Evolutionary conservation across 148 eudicot species (phyloP).

Genomic region (Gaultheria prostrata): DNA sequence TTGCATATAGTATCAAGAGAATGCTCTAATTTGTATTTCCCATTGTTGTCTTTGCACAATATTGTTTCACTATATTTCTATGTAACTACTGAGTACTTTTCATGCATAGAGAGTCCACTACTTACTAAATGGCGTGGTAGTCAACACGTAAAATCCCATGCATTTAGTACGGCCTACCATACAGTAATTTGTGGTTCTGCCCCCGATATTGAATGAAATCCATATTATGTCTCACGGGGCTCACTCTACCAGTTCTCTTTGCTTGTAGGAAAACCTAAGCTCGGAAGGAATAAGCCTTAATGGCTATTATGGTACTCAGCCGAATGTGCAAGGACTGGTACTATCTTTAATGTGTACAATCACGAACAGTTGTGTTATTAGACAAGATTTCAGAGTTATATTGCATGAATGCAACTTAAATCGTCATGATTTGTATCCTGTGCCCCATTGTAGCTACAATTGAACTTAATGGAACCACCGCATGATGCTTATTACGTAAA

Average conservation of each 20-base stretch:
- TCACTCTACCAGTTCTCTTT: background rate
- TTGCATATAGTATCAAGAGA: background rate
- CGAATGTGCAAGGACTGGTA: slow-evolving; percentile 80
- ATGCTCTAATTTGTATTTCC: background rate
- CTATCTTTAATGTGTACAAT: slow-evolving; percentile 9
- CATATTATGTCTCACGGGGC: background rate
- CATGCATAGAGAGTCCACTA: background rate
- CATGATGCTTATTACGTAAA: slow-evolving; percentile 81
- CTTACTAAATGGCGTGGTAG: background rate
- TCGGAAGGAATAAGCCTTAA: slow-evolving; percentile 57
- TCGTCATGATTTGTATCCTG: slow-evolving; percentile 3
- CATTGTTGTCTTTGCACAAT: background rate
- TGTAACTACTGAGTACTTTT: background rate
- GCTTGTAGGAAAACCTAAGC: slow-evolving; percentile 50
- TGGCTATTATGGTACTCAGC: slow-evolving; percentile 71
- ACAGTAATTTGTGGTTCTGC: background rate
- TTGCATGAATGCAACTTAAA: background rate
- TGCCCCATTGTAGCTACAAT: slow-evolving; percentile 52
- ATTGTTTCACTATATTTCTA: background rate
- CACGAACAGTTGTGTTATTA: background rate
- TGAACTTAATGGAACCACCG: slow-evolving; percentile 96
- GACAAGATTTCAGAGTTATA: slow-evolving; percentile 3
- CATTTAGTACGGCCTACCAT: background rate
- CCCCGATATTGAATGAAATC: background rate
- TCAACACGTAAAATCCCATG: background rate